Base-by-base conservation (phyloP, 2,329 filamentous ascomycete species). In the Penicillium palitans region DNA sequence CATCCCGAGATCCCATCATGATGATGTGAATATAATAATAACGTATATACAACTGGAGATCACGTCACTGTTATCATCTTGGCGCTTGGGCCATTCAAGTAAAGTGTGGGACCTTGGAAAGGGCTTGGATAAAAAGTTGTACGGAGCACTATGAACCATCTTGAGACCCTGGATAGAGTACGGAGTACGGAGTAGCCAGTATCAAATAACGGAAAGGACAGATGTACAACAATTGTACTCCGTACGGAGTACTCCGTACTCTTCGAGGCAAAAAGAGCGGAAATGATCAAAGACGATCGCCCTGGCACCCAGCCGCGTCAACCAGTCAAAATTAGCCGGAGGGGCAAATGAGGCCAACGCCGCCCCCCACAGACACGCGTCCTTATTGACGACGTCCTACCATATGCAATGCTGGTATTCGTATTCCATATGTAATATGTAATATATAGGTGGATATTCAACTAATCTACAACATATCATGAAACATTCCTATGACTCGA, bases 261-360 rank as follows among this genome's bases (percentile, higher is more conserved):
- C 27, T 47, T 8, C 29, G 12, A 50, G 27, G 27, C 39, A 35
- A 31, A 33, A 24, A 33, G 25, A 41, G 29, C 53, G 60, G 63
- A 66, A 66, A 66, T 66, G 58, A 66, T 64, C 29, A 60, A 37
- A 62, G 63, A 60, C 59, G 63, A 66, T 66, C 64, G 52, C 25
- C 51, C 52, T 59, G 50, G 59, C 41, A 48, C 55, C 59, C 63
- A 61, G 58, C 56, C 58, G 55, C 55, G 25, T 48, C 49, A 45
- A 29, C 64, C 62, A 63, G 46, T 65, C 56, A 65, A 48, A 54
- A 12, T 27, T 41, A 42, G 10, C 33, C 45, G 49, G 54, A 60
- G 61, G 53, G 58, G 52, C 47, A 47, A 49, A 54, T 33, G 56
- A 59, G 57, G 55, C 60, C 63, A 58, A n/a, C 41, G 13, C 39